Percentiles rank a stretch among this genome's conserved stretches.
Evolutionary conservation across 1,284 basidiomycete genomes (phyloP).

Genomic region (Apiotrichum akiyoshidainum): DNA sequence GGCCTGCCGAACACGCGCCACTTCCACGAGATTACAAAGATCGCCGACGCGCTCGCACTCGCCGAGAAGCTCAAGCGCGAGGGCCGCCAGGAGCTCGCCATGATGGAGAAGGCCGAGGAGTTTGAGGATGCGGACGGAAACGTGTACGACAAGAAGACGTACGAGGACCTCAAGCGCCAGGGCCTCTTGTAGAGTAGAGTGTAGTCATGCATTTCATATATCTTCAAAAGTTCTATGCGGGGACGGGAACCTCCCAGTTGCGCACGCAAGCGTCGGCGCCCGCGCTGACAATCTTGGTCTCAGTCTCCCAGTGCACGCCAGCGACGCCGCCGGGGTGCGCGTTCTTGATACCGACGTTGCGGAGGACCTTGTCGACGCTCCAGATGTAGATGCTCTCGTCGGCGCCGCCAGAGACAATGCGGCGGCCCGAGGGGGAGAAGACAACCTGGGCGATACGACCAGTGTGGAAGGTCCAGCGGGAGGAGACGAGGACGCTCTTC

Average conservation of each 20-base stretch:
- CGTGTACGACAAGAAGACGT: constrained; percentile 57
- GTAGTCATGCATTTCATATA: constrained; percentile 1
- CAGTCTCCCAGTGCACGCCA: constrained; percentile 72
- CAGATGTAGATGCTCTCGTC: constrained; percentile 92
- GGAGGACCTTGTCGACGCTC: constrained; percentile 71
- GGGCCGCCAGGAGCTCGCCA: constrained; percentile 82
- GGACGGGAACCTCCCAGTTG: constrained; percentile 56
- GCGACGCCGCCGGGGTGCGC: constrained; percentile 78
- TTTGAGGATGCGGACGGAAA: constrained; percentile 95
- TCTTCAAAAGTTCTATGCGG: neutral
- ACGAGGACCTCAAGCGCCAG: constrained; percentile 49
- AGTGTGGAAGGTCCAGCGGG: constrained; percentile 84
- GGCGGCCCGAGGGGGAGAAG: constrained; percentile 70
- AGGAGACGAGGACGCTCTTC: constrained; percentile 65
- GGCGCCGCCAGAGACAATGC: constrained; percentile 80
- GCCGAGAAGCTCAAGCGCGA: constrained; percentile 94
- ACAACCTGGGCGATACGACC: constrained; percentile 74
- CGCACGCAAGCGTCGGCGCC: constrained; percentile 82
- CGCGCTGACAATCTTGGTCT: constrained; percentile 62
- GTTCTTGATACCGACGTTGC: constrained; percentile 79
- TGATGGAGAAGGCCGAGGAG: constrained; percentile 92
- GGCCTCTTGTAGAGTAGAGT: constrained; percentile 40
- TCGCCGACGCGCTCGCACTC: constrained; percentile 88
- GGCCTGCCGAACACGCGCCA: constrained; percentile 98
- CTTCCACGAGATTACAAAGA: constrained; percentile 96